These are phyloP conservation scores for Leishmania aethiopica DNA, from an alignment of 208 protist genomes.

Conservation along the genomic window DNA sequence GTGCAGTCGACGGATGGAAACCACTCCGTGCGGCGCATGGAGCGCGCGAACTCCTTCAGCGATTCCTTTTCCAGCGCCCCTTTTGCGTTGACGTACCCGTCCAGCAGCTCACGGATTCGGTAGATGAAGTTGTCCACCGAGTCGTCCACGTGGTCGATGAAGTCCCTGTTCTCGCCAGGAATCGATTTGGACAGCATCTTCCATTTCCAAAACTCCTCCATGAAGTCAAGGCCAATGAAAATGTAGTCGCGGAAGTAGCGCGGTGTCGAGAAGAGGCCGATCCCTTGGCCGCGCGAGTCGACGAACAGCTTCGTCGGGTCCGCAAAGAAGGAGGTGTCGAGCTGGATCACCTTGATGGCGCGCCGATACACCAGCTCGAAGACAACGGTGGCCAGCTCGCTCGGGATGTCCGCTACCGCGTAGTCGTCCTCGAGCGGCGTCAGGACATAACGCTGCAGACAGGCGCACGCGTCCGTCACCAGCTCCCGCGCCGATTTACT, in stretches of 20 bases:
- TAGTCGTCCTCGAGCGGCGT: constrained; percentile 78
- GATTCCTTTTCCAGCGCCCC: constrained; percentile 47
- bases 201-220: constrained; percentile 86
- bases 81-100: constrained; percentile 63
- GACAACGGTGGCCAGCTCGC: constrained; percentile 42
- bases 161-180: constrained; percentile 64
- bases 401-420: constrained; percentile 74
- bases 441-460: constrained; percentile 61
- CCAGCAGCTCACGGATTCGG: constrained; percentile 61
- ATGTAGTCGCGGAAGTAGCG: constrained; percentile 78
- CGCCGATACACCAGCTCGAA: constrained; percentile 67
- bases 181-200: constrained; percentile 54
- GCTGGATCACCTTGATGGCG: constrained; percentile 45
- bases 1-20: constrained; percentile 76
- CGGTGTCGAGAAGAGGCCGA: constrained; percentile 49
- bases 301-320: constrained; percentile 74
- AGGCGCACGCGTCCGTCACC: constrained; percentile 53
- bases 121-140: constrained; percentile 61
- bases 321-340: constrained; percentile 50
- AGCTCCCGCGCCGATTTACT: constrained; percentile 44
- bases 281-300: constrained; percentile 63
- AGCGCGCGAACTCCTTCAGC: constrained; percentile 49
- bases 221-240: constrained; percentile 76
- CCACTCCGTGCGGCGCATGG: constrained; percentile 69
- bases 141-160: constrained; percentile 74